Evolutionary conservation across 441 rosid genomes (phyloP), one percentile per base, ranked within the genome.

Genomic region (Pelargonium australe): DNA sequence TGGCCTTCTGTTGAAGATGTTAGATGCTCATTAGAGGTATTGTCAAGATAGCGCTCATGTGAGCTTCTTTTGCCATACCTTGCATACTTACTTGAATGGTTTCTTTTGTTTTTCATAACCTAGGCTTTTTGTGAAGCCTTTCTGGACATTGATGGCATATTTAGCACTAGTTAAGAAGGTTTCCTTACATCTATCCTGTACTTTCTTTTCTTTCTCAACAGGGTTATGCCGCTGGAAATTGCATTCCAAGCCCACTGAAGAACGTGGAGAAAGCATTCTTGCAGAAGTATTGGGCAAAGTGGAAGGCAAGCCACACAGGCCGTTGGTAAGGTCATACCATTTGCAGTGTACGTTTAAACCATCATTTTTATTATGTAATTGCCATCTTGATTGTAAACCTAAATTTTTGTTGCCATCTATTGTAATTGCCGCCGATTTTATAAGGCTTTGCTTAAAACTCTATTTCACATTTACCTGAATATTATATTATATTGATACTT

Each of bases 1-100:
- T 91, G 99, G 99, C 99, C 99, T 66, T 82, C 86, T 3, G 96
- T 88, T 68, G 97, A 94, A 79, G 92, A 91, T 75, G 90, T 91
- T 77, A 83, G 97, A 77, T 88, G 92, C 83, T 94, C 96, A 64
- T 80, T 87, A 81, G 96, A 94, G 96, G 97, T 94, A 86, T 68
- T 63, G 66, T 73, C 72, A 20, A 69, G 65, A 51, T 53, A 66
- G 70, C 64, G 51, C 72, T 47, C 53, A 53, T 69, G 9, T 51
- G 73, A 12, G 67, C 70, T 65, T 66, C 63, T 47, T 65, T 65
- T 49, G 7, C 2, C 58, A 51, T 51, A 51, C 55, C 63, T 13
- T 31, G 23, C 70, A 44, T 66, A 14, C 66, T 47, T 53, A 28
- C 41, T 57, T 34, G 16, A 55, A n/a, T 2, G 5, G 63, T 41